Evolutionary conservation across 2,329 filamentous ascomycete genomes (phyloP), one percentile per base, ranked within the genome.

Genomic region (Aspergillus sp.): DNA sequence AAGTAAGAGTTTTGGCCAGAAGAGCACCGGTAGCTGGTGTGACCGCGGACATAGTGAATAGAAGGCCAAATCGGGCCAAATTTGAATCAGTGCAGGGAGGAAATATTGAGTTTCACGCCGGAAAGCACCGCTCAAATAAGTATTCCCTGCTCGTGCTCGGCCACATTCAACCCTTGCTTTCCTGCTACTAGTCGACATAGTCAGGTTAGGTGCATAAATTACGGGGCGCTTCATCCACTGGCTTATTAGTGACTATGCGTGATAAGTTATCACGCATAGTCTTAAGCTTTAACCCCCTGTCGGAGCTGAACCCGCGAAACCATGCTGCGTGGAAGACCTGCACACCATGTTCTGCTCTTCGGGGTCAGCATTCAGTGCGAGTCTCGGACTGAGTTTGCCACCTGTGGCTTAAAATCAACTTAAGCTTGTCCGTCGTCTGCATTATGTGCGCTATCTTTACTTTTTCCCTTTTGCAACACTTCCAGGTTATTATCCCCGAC

Each of bases 1-100:
- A 33, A 33, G 55, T 57, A n/a, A 57, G 41, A 3, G 55, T 52
- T n/a, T 52, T 57, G 23, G 55, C 48, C 15, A 57, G 15, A 4
- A 52, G 41, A 24, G 44, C 43, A 9, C 55, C 55, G 21, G 49
- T 50, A 7, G 47, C 39, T 27, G 54, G 47, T 2, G 43, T 37
- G 35, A 48, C 24, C 31, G 23, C 45, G 33, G 52, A 33, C 52
- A 55, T 55, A 3, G 4, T 55, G 15, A 55, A 19, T n/a, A 31
- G 19, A 31, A 35, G 5, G n/a, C n/a, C 12, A 37, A 31, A 8
- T n/a, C 14, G n/a, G 24, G 17, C 19, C 21, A 45, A 24, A n/a
- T n/a, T 37, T 12, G 35, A n/a, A n/a, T n/a, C 15, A 17, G 35
- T 37, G 35, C 15, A 37, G 15, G 35, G 15, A 12, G 35, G 14